phyloP scores from a whole-genome alignment of 2,329 filamentous ascomycete species.

The Pseudocercospora cruenta region DNA sequence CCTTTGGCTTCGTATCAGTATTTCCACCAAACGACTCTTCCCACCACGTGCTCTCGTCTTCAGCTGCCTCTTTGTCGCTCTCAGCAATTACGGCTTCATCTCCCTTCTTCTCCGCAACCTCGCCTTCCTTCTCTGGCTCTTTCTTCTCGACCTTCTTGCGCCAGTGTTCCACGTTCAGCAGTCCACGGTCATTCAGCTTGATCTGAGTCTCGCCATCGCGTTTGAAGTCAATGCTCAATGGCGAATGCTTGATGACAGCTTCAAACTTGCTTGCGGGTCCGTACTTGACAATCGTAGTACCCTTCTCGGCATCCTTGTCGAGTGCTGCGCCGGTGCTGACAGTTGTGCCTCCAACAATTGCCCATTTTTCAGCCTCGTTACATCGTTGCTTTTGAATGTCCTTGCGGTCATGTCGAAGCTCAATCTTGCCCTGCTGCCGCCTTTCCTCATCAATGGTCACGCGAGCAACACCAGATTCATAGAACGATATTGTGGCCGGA shows the following conservation, averaged over 20 bases:
- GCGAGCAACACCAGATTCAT: slow-evolving; percentile 84
- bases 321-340: slow-evolving; percentile 73
- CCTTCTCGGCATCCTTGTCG: slow-evolving; percentile 65
- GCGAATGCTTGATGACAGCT: slow-evolving; percentile 79
- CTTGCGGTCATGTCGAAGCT: slow-evolving; percentile 80
- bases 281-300: slow-evolving; percentile 75
- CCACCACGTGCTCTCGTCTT: slow-evolving; percentile 95
- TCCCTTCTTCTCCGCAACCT: slow-evolving; percentile 51
- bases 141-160: slow-evolving; percentile 76
- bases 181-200: slow-evolving; percentile 84
- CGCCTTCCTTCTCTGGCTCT: slow-evolving; percentile 59
- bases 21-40: slow-evolving; percentile 95
- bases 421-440: slow-evolving; percentile 84
- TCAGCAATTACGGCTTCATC: slow-evolving; percentile 47
- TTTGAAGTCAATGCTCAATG: slow-evolving; percentile 85
- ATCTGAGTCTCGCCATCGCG: slow-evolving; percentile 80
- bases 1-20: slow-evolving; percentile 91
- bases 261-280: slow-evolving; percentile 76
- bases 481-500: slow-evolving; percentile 83
- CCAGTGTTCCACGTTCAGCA: slow-evolving; percentile 96
- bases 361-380: slow-evolving; percentile 86
- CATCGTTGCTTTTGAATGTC: slow-evolving; percentile 84
- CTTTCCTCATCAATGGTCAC: slow-evolving; percentile 91
- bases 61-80: slow-evolving; percentile 48
- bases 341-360: slow-evolving; percentile 78